phyloP scores from a whole-genome alignment of 768 basidiomycete species.

The Termitomyces sp. region DNA sequence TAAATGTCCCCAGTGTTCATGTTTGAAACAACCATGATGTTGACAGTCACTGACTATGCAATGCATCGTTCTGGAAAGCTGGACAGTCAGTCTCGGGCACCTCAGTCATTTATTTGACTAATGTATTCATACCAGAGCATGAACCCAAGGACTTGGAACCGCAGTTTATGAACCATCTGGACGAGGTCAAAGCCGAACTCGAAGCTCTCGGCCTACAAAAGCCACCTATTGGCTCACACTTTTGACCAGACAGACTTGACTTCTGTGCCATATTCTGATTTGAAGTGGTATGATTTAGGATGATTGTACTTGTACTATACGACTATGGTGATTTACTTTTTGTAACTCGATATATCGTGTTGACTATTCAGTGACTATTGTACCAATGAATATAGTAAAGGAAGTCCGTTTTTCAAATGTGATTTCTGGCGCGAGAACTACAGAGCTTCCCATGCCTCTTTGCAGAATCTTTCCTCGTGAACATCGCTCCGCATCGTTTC shows the following conservation, averaged over 20 bases:
- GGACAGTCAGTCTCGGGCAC: slow-evolving; percentile 40
- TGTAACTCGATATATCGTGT: background rate
- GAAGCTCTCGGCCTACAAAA: slow-evolving; percentile 36
- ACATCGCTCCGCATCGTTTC: slow-evolving; percentile 12
- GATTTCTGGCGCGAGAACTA: background rate
- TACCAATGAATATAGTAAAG: background rate
- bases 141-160: slow-evolving; percentile 50
- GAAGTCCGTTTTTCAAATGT: background rate
- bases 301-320: background rate
- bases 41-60: slow-evolving; percentile 64
- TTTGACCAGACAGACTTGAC: background rate
- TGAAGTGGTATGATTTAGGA: background rate
- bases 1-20: slow-evolving; percentile 44
- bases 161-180: slow-evolving; percentile 57
- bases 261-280: background rate
- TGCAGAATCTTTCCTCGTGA: slow-evolving; percentile 17
- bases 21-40: slow-evolving; percentile 63
- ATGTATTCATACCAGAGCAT: background rate
- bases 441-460: slow-evolving; percentile 15
- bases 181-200: slow-evolving; percentile 51
- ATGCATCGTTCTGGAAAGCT: slow-evolving; percentile 58
- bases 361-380: background rate
- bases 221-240: background rate
- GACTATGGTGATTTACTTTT: background rate
- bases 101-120: background rate